Conservation (phyloP, 2,329 filamentous ascomycete species). For the Echinosphaeria canescens region DNA sequence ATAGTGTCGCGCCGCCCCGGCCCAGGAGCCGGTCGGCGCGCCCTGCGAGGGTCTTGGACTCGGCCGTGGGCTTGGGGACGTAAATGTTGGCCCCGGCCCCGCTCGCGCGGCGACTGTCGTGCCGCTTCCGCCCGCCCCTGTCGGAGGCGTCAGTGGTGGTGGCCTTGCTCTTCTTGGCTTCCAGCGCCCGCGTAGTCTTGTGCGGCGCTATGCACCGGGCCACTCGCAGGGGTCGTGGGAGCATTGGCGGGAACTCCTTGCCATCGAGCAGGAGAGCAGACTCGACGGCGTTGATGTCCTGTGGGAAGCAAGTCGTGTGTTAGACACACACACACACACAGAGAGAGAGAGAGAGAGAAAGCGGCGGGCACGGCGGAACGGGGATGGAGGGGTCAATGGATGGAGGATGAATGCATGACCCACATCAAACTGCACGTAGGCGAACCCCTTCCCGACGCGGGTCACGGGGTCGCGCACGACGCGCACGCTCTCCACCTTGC, state of each 20-base stretch:
- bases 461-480: slow-evolving; percentile 80
- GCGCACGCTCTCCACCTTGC: slow-evolving; percentile 79
- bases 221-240: slow-evolving; percentile 75
- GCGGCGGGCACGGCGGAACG: no score
- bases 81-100: slow-evolving; percentile 31
- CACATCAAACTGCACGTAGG: slow-evolving; percentile 86
- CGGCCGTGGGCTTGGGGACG: slow-evolving; percentile 45
- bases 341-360: no score
- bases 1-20: slow-evolving; percentile 34
- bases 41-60: slow-evolving; percentile 51
- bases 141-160: slow-evolving; percentile 17
- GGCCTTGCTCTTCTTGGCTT: slow-evolving; percentile 20
- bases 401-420: slow-evolving; percentile 8
- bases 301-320: slow-evolving; percentile 5
- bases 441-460: slow-evolving; percentile 87
- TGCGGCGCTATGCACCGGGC: slow-evolving; percentile 60
- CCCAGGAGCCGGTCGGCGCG: slow-evolving; percentile 56
- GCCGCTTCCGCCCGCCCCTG: slow-evolving; percentile 7
- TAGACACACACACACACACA: no score
- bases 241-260: slow-evolving; percentile 84
- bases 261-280: slow-evolving; percentile 72
- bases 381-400: no score
- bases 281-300: slow-evolving; percentile 75
- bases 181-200: slow-evolving; percentile 31
- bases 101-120: no score